Conservation (phyloP, 139 green algal genomes). For the Diplosphaera chodatii region DNA sequence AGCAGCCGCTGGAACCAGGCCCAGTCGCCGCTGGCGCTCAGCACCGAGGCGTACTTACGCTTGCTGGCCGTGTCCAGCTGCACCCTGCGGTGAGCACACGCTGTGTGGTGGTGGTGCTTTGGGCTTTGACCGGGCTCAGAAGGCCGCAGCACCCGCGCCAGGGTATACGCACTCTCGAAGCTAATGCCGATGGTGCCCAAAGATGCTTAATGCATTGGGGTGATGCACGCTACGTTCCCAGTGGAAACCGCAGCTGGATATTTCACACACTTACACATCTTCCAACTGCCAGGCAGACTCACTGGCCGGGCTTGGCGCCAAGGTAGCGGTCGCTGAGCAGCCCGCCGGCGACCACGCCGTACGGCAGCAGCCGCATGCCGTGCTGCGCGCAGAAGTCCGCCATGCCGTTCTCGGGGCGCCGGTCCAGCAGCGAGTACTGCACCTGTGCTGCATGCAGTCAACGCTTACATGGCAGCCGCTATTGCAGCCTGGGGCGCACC, state of each 20-base stretch:
- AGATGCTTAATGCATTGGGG: too few relatives aligned
- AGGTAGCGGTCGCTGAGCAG: slow-evolving; percentile 60
- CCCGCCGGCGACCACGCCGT: slow-evolving; percentile 73
- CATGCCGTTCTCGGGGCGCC: slow-evolving; percentile 64
- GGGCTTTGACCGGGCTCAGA: too few relatives aligned
- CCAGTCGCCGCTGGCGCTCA: slow-evolving; percentile 65
- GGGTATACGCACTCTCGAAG: too few relatives aligned
- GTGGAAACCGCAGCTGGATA: too few relatives aligned
- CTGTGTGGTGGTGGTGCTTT: too few relatives aligned
- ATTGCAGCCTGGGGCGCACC: too few relatives aligned
- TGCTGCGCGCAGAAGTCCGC: slow-evolving; percentile 49
- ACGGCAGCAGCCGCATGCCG: slow-evolving; percentile 68
- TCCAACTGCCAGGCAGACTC: background rate
- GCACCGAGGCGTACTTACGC: slow-evolving; percentile 72
- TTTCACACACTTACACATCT: too few relatives aligned
- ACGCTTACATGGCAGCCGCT: too few relatives aligned
- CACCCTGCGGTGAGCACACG: slow-evolving; percentile 21
- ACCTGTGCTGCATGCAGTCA: too few relatives aligned
- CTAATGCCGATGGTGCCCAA: too few relatives aligned
- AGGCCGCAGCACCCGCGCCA: too few relatives aligned
- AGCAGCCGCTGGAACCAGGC: slow-evolving; percentile 53
- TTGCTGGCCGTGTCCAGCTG: slow-evolving; percentile 44
- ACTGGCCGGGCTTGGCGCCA: slow-evolving; percentile 8
- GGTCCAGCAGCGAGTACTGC: slow-evolving; percentile 84
- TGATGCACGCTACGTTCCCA: too few relatives aligned